phyloP scores from a whole-genome alignment of 1,139 yeast genomes.

The Pichia sorboxylosa region DNA sequence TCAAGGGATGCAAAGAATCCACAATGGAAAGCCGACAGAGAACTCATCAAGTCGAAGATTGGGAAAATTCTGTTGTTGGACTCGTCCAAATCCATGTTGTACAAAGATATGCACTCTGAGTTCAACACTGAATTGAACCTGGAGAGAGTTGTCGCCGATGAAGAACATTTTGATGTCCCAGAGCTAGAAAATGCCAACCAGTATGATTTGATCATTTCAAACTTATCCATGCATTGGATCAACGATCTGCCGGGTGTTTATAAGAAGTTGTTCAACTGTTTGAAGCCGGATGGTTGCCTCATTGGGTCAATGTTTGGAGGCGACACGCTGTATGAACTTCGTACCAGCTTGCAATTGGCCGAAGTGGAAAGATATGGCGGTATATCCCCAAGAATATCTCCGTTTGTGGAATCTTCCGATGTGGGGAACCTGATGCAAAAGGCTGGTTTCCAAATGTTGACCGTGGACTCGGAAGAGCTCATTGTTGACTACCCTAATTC shows the following conservation, averaged over 20 bases:
- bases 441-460: slow-evolving; percentile 69
- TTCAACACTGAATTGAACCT: slow-evolving; percentile 35
- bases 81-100: slow-evolving; percentile 41
- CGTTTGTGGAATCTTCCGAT: slow-evolving; percentile 69
- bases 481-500: slow-evolving; percentile 75
- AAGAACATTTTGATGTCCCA: slow-evolving; percentile 43
- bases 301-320: slow-evolving; percentile 81
- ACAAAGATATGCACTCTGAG: slow-evolving; percentile 33
- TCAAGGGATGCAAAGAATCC: slow-evolving; percentile 16
- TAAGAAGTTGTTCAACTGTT: slow-evolving; percentile 42
- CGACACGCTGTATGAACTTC: slow-evolving; percentile 68
- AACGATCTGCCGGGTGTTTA: slow-evolving; percentile 66
- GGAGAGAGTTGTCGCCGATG: slow-evolving; percentile 50
- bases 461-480: slow-evolving; percentile 78
- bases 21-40: slow-evolving; percentile 40
- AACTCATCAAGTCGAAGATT: slow-evolving; percentile 39
- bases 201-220: slow-evolving; percentile 66
- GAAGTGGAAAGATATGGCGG: slow-evolving; percentile 75
- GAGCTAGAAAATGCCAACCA: slow-evolving; percentile 28
- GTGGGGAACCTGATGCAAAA: slow-evolving; percentile 61
- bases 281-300: slow-evolving; percentile 75
- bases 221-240: slow-evolving; percentile 73
- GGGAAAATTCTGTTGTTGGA: slow-evolving; percentile 58
- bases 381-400: slow-evolving; percentile 69
- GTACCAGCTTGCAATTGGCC: slow-evolving; percentile 72